A percentile compares a stretch with the other conserved stretches of the same genome.
Conservation (phyloP, 176 grass and related monocot species). For the Eleusine coracana region DNA sequence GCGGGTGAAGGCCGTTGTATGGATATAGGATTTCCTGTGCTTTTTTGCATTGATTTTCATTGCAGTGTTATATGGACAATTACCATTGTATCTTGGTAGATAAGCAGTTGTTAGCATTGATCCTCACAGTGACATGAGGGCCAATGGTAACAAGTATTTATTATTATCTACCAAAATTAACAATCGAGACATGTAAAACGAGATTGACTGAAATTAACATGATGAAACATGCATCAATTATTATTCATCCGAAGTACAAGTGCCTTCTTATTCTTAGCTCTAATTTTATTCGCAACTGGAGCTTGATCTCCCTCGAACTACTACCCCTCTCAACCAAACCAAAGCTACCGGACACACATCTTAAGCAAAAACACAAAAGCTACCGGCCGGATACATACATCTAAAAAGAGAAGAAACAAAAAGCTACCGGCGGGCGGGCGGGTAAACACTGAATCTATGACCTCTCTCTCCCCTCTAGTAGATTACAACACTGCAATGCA, state of each 20-base stretch:
- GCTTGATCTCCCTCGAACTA: not conserved
- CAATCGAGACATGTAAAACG: not conserved
- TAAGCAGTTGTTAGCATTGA: not conserved
- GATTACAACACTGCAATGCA: not conserved
- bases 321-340: too few relatives aligned
- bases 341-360: too few relatives aligned
- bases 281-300: not conserved
- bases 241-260: not conserved
- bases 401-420: too few relatives aligned
- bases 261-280: not conserved
- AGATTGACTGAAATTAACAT: not conserved
- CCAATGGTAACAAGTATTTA: too few relatives aligned
- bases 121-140: not conserved
- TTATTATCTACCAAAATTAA: too few relatives aligned
- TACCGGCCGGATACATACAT: too few relatives aligned
- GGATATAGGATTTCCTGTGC: too few relatives aligned
- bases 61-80: not conserved
- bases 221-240: not conserved
- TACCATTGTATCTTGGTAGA: too few relatives aligned
- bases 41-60: too few relatives aligned
- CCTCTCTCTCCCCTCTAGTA: too few relatives aligned
- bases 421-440: not conserved
- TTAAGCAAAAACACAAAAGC: too few relatives aligned
- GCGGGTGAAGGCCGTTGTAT: too few relatives aligned
- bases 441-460: not conserved